These are phyloP conservation scores for Paramecium biaurelia DNA, from an alignment of 73 alveolate genomes.

Conservation along the genomic window DNA sequence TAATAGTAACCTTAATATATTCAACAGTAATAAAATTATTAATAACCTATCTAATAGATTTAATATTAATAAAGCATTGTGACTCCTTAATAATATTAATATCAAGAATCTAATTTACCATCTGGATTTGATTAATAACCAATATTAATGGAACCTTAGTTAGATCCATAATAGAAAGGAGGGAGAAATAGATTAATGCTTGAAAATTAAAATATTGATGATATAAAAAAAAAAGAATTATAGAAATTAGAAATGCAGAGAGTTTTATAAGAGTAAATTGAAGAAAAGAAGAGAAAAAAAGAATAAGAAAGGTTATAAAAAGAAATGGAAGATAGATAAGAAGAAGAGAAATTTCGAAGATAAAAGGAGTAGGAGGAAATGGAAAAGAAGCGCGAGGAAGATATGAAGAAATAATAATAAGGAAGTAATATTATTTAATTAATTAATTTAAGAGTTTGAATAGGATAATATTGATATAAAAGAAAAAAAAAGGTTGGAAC, in stretches of 20 bases:
- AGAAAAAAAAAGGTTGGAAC: conserved; percentile 12
- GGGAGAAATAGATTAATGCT: conserved; percentile 23
- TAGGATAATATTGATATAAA: conserved; percentile 38
- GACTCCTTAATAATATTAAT: not conserved
- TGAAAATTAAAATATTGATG: conserved; percentile 34
- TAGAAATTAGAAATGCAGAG: conserved; percentile 32
- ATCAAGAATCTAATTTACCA: not conserved
- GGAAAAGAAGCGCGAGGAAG: conserved; percentile 30
- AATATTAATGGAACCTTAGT: not conserved
- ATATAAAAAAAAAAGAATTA: not conserved
- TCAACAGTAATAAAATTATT: not conserved
- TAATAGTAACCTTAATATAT: not conserved
- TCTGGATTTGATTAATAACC: not conserved
- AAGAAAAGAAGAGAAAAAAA: conserved; percentile 27
- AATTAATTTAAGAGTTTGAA: not conserved
- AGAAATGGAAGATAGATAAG: conserved; percentile 21
- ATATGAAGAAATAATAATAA: not conserved
- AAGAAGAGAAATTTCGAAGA: not conserved
- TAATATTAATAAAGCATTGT: not conserved
- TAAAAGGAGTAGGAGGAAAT: not conserved
- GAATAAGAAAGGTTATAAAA: conserved; percentile 6
- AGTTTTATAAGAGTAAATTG: conserved; percentile 40
- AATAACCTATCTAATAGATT: not conserved
- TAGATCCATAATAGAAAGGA: not conserved
- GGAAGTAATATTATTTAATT: not conserved